Base-by-base conservation (phyloP, 306 rosid species). In the Myrica gale region DNA sequence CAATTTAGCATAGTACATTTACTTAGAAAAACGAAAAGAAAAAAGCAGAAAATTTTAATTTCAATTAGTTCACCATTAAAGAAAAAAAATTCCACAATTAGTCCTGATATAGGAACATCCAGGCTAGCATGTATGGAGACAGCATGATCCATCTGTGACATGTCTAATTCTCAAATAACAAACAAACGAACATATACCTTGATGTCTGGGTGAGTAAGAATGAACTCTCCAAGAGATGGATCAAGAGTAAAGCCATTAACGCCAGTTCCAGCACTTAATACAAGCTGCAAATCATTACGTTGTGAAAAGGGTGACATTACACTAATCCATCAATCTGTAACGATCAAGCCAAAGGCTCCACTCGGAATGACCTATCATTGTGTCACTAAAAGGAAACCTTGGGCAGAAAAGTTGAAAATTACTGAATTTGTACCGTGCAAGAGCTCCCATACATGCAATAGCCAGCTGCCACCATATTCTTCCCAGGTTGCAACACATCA, bases 371-470 rank as follows among this genome's bases (percentile, higher is more conserved):
- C n/a, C 45, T 65, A 15, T 4, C n/a, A 17, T 37, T 65, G 26
- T 17, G 13, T 42, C 69, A 65, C 23, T 23, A 62, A 37, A 62
- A 62, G 73, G 26, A 45, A 68, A 68, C 9, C 12, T 46, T 43
- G 52, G 19, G 10, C 32, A 9, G 7, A 68, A 45, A 42, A 80
- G 45, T 19, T 39, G 26, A 13, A 65, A 80, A 67, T 37, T 55
- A 42, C 23, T 19, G 48, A 71, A 63, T 37, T 57, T 21, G 42
- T 92, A 95, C 99, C 86, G 93, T 95, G 97, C 99, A 95, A 80
- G 97, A 95, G 90, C 99, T 95, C 77, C 99, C 97, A 52, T 95
- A 95, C 97, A 95, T 92, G 88, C 99, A 95, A 78, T 95, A 95
- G 72, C 99, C 99, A 74, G 99, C 97, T 65, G 99, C 99, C 71